These are phyloP conservation scores for Mycena pura DNA, from an alignment of 768 basidiomycete genomes.

Conservation along the genomic window DNA sequence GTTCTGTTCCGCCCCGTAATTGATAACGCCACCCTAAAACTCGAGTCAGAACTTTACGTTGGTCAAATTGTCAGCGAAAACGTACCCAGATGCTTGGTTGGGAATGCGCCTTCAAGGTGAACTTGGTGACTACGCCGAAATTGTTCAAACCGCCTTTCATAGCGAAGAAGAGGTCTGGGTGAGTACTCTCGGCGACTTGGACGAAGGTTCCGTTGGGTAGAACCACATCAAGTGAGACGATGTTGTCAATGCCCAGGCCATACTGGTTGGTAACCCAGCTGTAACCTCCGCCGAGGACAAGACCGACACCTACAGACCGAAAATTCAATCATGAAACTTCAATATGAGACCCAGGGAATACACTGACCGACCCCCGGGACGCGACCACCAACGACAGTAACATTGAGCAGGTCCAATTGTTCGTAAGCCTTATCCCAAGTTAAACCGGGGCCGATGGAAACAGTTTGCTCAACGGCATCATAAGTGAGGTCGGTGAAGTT, in stretches of 20 bases:
- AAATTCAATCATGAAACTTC: background rate
- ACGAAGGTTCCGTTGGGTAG: slow-evolving; percentile 46
- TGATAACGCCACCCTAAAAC: slow-evolving; percentile 45
- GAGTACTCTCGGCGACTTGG: slow-evolving; percentile 36
- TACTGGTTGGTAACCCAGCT: slow-evolving; percentile 52
- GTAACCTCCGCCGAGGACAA: slow-evolving; percentile 41
- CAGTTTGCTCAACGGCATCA: slow-evolving; percentile 28
- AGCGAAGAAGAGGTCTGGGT: slow-evolving; percentile 48
- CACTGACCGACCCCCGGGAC: slow-evolving; percentile 48
- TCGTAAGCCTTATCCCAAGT: slow-evolving; percentile 55
- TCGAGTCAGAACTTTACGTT: background rate
- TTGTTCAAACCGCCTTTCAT: slow-evolving; percentile 53
- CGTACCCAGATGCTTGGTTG: slow-evolving; percentile 54
- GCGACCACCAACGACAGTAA: slow-evolving; percentile 28
- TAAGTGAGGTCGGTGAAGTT: slow-evolving; percentile 37
- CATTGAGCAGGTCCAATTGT: slow-evolving; percentile 42
- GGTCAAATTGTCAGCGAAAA: slow-evolving; percentile 6
- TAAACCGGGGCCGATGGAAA: slow-evolving; percentile 25
- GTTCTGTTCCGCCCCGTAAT: background rate
- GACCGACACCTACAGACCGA: no score
- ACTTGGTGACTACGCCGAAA: slow-evolving; percentile 51
- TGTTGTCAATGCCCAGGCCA: slow-evolving; percentile 49
- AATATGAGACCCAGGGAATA: slow-evolving; percentile 52
- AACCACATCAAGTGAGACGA: slow-evolving; percentile 47
- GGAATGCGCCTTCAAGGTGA: slow-evolving; percentile 47